Base-by-base conservation (phyloP, 257 asterid species). In the Schizonepeta tenuifolia region DNA sequence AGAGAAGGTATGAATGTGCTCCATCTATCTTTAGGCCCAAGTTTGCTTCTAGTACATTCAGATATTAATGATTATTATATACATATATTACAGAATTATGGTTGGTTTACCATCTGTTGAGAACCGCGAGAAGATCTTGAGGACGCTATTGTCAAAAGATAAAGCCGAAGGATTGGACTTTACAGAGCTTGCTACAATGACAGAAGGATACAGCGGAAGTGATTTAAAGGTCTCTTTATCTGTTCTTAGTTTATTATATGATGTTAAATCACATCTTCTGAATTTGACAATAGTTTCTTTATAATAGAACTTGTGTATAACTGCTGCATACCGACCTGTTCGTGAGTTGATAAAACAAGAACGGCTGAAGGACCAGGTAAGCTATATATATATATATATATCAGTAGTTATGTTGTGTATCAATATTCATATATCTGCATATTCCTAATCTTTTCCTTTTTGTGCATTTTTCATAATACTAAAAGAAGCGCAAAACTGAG, bases 261-360 rank as follows among this genome's bases (percentile, higher is more conserved):
- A 69, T n/a, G 53, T 44, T 68, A 49, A 36, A 14, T 62, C n/a
- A 41, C 24, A 6, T 50, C 3, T 24, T 54, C 38, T 31, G 62
- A 35, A 46, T 66, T 63, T 77, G 38, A 70, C 56, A 40, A 41
- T 26, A 0, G 31, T 11, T 73, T 47, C 74, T 21, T 75, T 36
- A 17, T 41, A 14, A 67, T 83, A 93, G 98, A 93, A 90, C 77
- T 79, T 93, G 69, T 87, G 97, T 81, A 64, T 86, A 5, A 89
- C 97, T 62, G 96, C 98, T 78, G 98, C 98, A 51, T 93, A 89
- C 75, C 91, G 93, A 66, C 97, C 98, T 47, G 90, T 92, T 49
- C 88, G 96, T 28, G 98, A 93, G 80, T 77, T 90, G 49, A 89
- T 93, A 80, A 82, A 83, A 72, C 90, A 86, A 58, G 98, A 93